Percentiles rank a stretch among this genome's conserved stretches.
phyloP scores from a whole-genome alignment of 1,284 basidiomycete species.

The Ustilago sp. region DNA sequence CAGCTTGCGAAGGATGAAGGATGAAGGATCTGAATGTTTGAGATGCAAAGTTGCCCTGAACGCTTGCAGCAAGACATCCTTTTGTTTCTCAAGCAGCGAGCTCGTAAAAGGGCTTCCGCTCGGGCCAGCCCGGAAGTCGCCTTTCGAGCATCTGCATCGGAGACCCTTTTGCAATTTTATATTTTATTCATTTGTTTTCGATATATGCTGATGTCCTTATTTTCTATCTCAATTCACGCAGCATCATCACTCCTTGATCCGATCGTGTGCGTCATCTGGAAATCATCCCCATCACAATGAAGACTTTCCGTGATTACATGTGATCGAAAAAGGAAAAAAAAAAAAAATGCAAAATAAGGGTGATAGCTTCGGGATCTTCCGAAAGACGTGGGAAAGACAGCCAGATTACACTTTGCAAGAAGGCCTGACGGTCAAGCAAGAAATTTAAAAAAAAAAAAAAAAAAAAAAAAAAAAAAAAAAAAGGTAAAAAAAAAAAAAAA shows the following conservation, averaged over 20 bases:
- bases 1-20: background rate
- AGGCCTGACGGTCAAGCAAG: too few species aligned
- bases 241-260: too few species aligned
- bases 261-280: too few species aligned
- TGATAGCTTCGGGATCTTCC: background rate
- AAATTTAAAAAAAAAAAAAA: too few species aligned
- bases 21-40: background rate
- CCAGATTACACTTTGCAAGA: too few species aligned
- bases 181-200: background rate
- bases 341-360: background rate
- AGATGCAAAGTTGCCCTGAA: slow-evolving; percentile 1
- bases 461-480: too few species aligned
- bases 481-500: background rate
- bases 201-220: background rate
- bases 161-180: background rate
- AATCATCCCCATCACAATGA: too few species aligned
- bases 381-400: background rate
- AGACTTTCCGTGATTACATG: too few species aligned
- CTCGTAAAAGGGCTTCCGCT: background rate
- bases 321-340: too few species aligned
- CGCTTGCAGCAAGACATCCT: background rate
- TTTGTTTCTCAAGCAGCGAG: background rate
- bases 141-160: background rate
- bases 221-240: background rate
- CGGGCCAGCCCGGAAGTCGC: background rate